Base-by-base conservation (phyloP, 2,329 filamentous ascomycete genomes). In the Arthrobotrys iridis region DNA sequence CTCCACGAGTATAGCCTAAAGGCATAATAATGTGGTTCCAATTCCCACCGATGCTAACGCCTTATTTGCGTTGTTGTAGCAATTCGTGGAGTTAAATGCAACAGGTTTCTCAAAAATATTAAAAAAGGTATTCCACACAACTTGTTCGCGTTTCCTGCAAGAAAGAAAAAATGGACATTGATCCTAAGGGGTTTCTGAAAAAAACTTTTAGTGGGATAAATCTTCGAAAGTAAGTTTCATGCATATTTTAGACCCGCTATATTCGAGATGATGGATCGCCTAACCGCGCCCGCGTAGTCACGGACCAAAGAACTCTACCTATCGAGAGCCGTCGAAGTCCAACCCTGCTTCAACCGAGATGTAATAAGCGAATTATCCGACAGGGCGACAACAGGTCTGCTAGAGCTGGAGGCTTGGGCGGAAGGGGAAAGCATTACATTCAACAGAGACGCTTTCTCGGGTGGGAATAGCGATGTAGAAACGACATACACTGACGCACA, bases 1-100 rank as follows among this genome's bases (percentile, higher is more conserved):
- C n/a, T 37, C n/a, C 18, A 8, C 22, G 52, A 33, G 13, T 45
- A 35, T 55, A 55, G 30, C 50, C 50, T 55, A 55, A 55, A 55
- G 18, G 20, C 50, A 6, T 37, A n/a, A n/a, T n/a, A 24, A 20
- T 15, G n/a, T 46, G 40, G n/a, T n/a, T n/a, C n/a, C 20, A 28
- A 20, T 13, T 30, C 1, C 30, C 6, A 24, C 4, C 50, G 63
- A 60, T 30, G 48, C 22, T 58, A 45, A 50, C 30, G 8, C 5
- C 40, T n/a, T 13, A 62, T 28, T 64, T 62, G 52, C 60, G 55
- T 62, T 68, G 50, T 46, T 64, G 11, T 79, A 97, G 85, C 95
- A 98, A 85, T 99, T 98, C 83, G 93, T 99, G 78, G 94, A 98
- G 82, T 92, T 98, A 81, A 99, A 99, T 81, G 94, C 95, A 80